Conservation (phyloP, 257 asterid genomes). For the Galeopsis tetrahit region DNA sequence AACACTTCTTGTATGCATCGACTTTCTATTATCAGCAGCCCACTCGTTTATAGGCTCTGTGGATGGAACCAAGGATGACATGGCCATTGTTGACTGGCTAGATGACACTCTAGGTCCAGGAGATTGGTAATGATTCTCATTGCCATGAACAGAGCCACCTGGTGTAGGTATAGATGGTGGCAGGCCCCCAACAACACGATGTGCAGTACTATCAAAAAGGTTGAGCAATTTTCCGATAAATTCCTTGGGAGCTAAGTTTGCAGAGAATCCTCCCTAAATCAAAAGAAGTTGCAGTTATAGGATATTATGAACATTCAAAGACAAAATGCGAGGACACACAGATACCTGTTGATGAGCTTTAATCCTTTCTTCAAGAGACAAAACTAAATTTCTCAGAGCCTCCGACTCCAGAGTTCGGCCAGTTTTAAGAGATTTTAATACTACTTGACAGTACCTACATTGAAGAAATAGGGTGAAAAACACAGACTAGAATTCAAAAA, state of each 20-base stretch:
- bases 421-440: constrained; percentile 75
- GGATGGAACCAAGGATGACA: constrained; percentile 87
- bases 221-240: constrained; percentile 78
- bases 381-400: constrained; percentile 63
- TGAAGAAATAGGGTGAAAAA: constrained; percentile 29
- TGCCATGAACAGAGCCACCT: constrained; percentile 49
- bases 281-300: constrained; percentile 32
- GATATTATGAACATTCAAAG: constrained; percentile 24
- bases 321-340: constrained; percentile 7
- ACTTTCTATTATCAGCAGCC: constrained; percentile 60
- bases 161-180: constrained; percentile 66
- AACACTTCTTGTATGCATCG: constrained; percentile 81
- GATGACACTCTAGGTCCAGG: constrained; percentile 67
- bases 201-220: constrained; percentile 84
- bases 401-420: constrained; percentile 88
- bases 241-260: constrained; percentile 81
- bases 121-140: constrained; percentile 58
- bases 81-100: constrained; percentile 95
- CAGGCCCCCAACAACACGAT: constrained; percentile 78
- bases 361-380: constrained; percentile 91
- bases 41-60: constrained; percentile 68
- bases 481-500: constrained; percentile 26
- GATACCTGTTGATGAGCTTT: constrained; percentile 88
- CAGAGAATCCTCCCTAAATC: constrained; percentile 92
- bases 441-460: constrained; percentile 93